phyloP scores from a whole-genome alignment of 352 stramenopile species.

The Saprolegnia parasitica region DNA sequence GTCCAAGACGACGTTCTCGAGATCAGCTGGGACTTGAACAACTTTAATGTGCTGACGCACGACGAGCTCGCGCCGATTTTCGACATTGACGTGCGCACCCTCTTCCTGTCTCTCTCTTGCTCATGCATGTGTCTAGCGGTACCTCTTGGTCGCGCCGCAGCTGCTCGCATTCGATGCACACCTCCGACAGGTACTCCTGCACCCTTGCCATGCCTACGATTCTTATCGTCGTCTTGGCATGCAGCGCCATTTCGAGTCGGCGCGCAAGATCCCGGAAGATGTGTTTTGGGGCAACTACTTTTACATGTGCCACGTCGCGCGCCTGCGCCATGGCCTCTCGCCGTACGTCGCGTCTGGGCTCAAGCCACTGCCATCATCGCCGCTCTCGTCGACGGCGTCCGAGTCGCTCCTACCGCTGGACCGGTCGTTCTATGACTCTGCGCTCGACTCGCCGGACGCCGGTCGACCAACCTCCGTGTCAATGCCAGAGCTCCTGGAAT shows the following conservation, averaged over 20 bases:
- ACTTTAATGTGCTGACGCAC: conserved; percentile 11
- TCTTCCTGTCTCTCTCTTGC: neutral
- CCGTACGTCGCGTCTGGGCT: conserved; percentile 10
- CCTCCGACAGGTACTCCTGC: conserved; percentile 17
- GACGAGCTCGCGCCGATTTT: conserved; percentile 10
- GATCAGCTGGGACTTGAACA: conserved; percentile 15
- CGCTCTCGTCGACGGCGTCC: conserved; percentile 6
- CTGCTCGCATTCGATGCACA: conserved; percentile 23
- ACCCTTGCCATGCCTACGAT: no score
- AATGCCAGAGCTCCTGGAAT: neutral
- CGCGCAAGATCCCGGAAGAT: conserved; percentile 23
- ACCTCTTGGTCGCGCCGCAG: conserved; percentile 14
- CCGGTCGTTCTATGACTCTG: neutral
- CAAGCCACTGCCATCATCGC: neutral
- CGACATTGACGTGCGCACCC: conserved; percentile 24
- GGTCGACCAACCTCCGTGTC: neutral
- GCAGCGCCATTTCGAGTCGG: conserved; percentile 21
- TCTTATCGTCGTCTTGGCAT: neutral
- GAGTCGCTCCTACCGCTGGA: neutral
- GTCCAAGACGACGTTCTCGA: conserved; percentile 18
- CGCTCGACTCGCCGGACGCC: neutral
- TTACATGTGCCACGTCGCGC: conserved; percentile 22
- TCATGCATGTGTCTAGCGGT: conserved; percentile 10
- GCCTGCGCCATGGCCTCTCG: conserved; percentile 21
- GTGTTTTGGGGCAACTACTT: conserved; percentile 30